Base-by-base conservation (phyloP, 106 monocot genomes). In the Phalaenopsis aphrodite region DNA sequence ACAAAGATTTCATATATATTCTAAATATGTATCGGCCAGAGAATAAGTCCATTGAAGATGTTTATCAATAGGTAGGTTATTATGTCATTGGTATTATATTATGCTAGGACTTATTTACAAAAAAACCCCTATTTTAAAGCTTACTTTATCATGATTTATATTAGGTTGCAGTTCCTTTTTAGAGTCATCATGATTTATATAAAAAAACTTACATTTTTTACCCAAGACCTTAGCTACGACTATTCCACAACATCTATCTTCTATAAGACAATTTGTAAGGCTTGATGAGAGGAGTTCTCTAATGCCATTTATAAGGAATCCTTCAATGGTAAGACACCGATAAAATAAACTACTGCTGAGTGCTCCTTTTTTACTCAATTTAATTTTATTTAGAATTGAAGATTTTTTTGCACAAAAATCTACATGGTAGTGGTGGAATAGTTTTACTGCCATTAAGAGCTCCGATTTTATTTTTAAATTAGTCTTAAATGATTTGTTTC, bases 21-120 rank as follows among this genome's bases (percentile, higher is more conserved):
- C 89, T 99, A 41, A 94, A 99, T 84, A 94, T 99, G 98, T 94
- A 99, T 73, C 80, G 94, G 42, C 90, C 89, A 82, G 98, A 94
- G 65, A 90, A 87, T 77, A 99, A 94, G 52, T 85, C 92, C 45
- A 99, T 99, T 66, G 86, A 89, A 46, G 98, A 99, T 69, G 98
- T 99, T 57, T 99, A 93, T 66, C 87, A 93, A 42, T 94, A 99
- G 86, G 98, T 75, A 18, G 2, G 11, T 71, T 71, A 12, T 30
- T 0, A 30, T 30, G 30, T 30, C 30, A 30, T 30, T 30, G 30
- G 30, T 30, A 30, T 71, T 71, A 3, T 71, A 16, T 71, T 38
- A 71, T 39, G 36, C 39, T 41, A 38, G 30, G 71, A 5, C 4
- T 11, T 71, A 45, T 45, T 75, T 75, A 45, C 18, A 75, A 1